phyloP scores from a whole-genome alignment of 345 rosid species.

The Acer yangbiense region DNA sequence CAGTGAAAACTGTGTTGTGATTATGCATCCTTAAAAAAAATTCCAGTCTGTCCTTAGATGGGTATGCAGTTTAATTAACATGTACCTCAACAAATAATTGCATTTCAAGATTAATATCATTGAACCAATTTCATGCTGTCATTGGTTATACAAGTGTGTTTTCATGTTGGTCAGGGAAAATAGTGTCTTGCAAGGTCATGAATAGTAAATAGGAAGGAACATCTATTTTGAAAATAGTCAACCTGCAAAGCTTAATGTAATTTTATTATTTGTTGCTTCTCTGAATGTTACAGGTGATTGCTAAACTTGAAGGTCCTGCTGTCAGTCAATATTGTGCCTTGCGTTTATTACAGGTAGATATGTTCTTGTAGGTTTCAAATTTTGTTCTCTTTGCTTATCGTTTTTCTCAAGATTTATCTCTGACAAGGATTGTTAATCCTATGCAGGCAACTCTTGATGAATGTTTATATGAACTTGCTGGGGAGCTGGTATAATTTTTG shows the following conservation, averaged over 20 bases:
- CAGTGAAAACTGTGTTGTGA: background rate
- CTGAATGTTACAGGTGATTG: conserved; percentile 68
- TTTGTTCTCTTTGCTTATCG: conserved; percentile 5
- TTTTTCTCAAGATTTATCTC: conserved; percentile 11
- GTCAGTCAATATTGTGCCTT: conserved; percentile 97
- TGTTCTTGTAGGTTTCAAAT: conserved; percentile 7
- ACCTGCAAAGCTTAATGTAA: background rate
- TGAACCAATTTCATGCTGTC: background rate
- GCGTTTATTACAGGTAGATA: conserved; percentile 79
- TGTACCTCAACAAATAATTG: background rate
- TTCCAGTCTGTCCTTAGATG: background rate
- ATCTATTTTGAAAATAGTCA: background rate
- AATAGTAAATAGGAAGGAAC: background rate
- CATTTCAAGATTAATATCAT: background rate
- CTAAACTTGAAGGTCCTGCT: conserved; percentile 98
- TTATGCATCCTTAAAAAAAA: background rate
- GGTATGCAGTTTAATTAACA: background rate
- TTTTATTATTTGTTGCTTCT: conserved; percentile 11
- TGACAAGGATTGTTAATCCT: conserved; percentile 26
- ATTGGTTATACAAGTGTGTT: background rate
- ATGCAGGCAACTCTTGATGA: conserved; percentile 96
- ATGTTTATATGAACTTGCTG: conserved; percentile 96
- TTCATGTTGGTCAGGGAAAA: background rate
- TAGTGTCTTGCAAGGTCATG: background rate
- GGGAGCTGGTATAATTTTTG: conserved; percentile 75